Percentiles rank a stretch among this genome's conserved stretches.
These are phyloP conservation scores for Rhodotorula sp. DNA, from an alignment of 1,284 basidiomycete genomes.

Conservation along the genomic window DNA sequence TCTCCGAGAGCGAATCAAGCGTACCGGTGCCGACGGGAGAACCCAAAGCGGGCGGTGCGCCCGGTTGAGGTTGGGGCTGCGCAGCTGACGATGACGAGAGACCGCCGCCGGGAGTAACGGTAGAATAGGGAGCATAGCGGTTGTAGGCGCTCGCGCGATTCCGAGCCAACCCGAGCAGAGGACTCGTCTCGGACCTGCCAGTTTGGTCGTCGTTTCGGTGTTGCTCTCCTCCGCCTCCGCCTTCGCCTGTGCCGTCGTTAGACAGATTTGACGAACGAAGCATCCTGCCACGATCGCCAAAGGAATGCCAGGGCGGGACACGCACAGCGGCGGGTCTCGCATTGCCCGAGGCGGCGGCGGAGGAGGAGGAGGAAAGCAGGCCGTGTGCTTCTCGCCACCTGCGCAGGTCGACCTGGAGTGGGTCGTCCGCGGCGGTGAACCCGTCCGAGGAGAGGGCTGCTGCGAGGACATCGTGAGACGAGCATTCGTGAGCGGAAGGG, in stretches of 20 bases:
- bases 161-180: background rate
- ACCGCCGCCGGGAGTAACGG: background rate
- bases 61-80: background rate
- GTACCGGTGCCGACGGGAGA: background rate
- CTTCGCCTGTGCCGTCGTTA: background rate
- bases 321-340: background rate
- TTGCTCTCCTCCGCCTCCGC: background rate
- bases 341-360: background rate
- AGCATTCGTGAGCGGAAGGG: background rate
- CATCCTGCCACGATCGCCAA: too few relatives aligned
- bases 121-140: background rate
- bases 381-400: slow-evolving; percentile 1
- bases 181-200: background rate
- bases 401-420: background rate
- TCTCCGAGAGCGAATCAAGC: background rate
- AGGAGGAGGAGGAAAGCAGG: background rate
- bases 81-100: background rate
- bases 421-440: background rate
- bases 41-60: background rate
- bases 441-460: background rate
- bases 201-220: too few relatives aligned
- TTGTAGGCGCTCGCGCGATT: background rate
- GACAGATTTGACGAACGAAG: too few relatives aligned
- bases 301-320: background rate
- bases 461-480: background rate